phyloP scores from a whole-genome alignment of 257 asterid genomes.

The Echites panduratus region DNA sequence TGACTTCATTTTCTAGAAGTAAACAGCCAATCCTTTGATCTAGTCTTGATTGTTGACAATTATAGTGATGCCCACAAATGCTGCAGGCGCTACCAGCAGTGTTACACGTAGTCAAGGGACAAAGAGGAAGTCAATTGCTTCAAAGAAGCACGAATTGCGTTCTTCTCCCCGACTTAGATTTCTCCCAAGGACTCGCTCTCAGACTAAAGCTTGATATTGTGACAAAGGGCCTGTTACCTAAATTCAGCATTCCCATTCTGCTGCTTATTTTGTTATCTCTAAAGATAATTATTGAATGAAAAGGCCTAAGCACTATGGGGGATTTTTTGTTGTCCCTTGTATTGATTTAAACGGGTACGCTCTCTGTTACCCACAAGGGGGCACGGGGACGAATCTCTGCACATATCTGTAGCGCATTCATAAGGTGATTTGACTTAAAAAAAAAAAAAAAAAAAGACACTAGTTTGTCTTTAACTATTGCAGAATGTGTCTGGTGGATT shows the following conservation, averaged over 20 bases:
- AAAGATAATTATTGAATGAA: neutral
- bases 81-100: conserved; percentile 18
- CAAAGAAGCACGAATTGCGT: conserved; percentile 25
- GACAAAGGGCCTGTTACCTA: neutral
- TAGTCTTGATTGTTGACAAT: conserved; percentile 8
- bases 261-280: neutral
- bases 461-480: neutral
- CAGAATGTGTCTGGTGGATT: neutral
- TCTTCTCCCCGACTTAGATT: conserved; percentile 33
- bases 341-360: no score
- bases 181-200: conserved; percentile 19
- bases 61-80: conserved; percentile 22
- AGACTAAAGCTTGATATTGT: conserved; percentile 11
- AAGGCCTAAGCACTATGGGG: neutral
- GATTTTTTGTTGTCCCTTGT: neutral
- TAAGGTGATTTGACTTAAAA: no score
- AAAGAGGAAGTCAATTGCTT: conserved; percentile 20
- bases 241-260: neutral
- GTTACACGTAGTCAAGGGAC: neutral
- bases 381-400: no score
- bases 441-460: no score
- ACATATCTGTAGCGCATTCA: no score
- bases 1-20: neutral
- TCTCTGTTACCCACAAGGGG: no score
- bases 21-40: neutral